Base-by-base conservation (phyloP, 2,329 filamentous ascomycete species). In the Coleophoma cylindrospora region DNA sequence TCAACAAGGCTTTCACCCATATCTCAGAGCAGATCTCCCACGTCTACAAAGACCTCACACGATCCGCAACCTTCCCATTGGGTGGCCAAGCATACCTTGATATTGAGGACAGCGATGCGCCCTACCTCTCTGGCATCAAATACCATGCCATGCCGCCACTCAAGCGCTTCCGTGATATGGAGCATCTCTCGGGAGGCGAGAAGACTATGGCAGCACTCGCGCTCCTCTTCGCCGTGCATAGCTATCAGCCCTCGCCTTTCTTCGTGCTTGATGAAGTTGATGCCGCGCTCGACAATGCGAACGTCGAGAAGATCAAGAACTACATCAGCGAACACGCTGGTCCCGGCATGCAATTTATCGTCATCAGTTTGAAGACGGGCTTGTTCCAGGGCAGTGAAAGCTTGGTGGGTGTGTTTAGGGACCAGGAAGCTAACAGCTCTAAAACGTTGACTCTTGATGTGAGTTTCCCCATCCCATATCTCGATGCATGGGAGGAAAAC, bases 131-230 rank as follows among this genome's bases (percentile, higher is more conserved):
- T 38, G 94, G 94, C 33, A 91, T 99, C 70, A 96, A 96, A 66
- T 99, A 99, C 70, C 91, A 97, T 66, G 95, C 94, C 55, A 99
- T 97, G 91, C 94, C 94, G 17, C 94, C 94, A 1, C 82, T 96
- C 55, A 99, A 99, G 74, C 90, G 94, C 43, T 99, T 99, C 80
- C 83, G 94, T 61, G 95, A 99, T 68, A 99, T 99, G 94, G 94
- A 99, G 69, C 94, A 96, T 66, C 75, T 99, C 10, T 96, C 90
- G 1, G 94, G 94, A 62, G 94, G 94, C 50, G 94, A 99, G 72
- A 99, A 99, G 77, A 99, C 94, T 0, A 99, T 99, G 86, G 94
- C 94, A 2, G 94, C 94, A 13, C 76, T 99, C 37, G 94, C 94
- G n/a, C 77, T 99, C 38, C 79, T 99, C 4, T 99, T 99, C 66